phyloP scores from a whole-genome alignment of 208 protist genomes.

The Polymyxa betae region DNA sequence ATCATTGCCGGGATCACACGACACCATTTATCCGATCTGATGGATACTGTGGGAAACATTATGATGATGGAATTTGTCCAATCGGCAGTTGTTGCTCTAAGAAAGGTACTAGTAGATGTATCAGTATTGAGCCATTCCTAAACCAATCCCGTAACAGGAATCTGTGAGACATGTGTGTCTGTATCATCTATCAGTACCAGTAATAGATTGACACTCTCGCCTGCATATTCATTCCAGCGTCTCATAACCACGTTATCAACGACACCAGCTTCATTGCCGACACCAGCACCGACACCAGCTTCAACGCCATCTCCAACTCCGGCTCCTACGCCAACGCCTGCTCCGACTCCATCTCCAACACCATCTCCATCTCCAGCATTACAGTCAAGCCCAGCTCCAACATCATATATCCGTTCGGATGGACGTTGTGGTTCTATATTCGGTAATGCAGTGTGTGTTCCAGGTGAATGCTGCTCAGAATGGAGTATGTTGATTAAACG shows the following conservation, averaged over 20 bases:
- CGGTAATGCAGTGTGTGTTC: background rate
- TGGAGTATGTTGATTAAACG: background rate
- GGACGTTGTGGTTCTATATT: background rate
- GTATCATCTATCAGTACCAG: background rate
- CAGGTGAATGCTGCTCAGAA: constrained; percentile 31
- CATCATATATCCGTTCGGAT: background rate
- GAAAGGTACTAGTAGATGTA: background rate
- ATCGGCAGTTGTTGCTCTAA: background rate
- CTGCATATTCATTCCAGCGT: background rate
- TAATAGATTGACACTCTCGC: background rate
- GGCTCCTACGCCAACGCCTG: background rate
- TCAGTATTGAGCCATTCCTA: background rate
- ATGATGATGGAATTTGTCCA: background rate
- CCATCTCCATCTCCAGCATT: background rate
- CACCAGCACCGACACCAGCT: background rate
- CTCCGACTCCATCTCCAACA: constrained; percentile 24
- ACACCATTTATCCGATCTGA: background rate
- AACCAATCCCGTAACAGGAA: background rate
- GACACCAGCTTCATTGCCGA: background rate
- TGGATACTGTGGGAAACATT: background rate
- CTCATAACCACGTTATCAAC: background rate
- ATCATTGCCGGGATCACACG: background rate
- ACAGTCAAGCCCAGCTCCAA: background rate
- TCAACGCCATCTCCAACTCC: background rate
- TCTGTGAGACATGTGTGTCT: background rate